These are phyloP conservation scores for Rhodomyrtus psidioides DNA, from an alignment of 441 rosid genomes.

Conservation along the genomic window DNA sequence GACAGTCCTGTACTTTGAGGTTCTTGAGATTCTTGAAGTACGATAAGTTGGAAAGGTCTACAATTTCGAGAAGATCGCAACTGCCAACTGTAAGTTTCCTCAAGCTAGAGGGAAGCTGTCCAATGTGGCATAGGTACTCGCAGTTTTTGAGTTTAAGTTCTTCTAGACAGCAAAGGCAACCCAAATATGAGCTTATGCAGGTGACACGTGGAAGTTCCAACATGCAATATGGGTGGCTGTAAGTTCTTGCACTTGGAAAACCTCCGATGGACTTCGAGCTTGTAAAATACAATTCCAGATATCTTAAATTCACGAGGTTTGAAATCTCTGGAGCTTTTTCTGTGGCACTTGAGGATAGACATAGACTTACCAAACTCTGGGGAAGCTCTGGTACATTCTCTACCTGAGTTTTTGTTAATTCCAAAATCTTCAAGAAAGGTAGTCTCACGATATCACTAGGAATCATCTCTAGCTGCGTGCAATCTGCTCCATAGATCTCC, in stretches of 20 bases:
- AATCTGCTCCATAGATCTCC: rapidly evolving
- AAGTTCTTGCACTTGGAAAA: no score
- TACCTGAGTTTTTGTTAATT: rapidly evolving
- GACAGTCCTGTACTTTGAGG: rapidly evolving
- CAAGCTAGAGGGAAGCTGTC: not conserved
- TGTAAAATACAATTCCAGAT: not conserved
- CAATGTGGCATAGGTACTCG: rapidly evolving
- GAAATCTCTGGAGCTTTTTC: not conserved
- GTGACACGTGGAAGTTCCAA: not conserved
- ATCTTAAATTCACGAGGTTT: not conserved
- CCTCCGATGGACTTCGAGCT: no score
- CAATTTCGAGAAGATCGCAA: not conserved
- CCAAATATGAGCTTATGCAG: not conserved
- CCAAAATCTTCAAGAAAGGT: not conserved
- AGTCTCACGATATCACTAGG: not conserved
- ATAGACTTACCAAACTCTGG: not conserved
- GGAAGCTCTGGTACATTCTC: not conserved
- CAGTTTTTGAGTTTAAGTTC: not conserved
- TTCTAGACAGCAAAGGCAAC: rapidly evolving
- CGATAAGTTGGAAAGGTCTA: not conserved
- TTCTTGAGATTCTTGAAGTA: not conserved
- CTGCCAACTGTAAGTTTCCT: rapidly evolving
- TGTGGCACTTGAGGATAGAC: not conserved
- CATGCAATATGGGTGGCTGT: not conserved
- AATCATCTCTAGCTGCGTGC: not conserved